Conservation (phyloP, 148 eudicot genomes). For the Hydrangea macrophylla region DNA sequence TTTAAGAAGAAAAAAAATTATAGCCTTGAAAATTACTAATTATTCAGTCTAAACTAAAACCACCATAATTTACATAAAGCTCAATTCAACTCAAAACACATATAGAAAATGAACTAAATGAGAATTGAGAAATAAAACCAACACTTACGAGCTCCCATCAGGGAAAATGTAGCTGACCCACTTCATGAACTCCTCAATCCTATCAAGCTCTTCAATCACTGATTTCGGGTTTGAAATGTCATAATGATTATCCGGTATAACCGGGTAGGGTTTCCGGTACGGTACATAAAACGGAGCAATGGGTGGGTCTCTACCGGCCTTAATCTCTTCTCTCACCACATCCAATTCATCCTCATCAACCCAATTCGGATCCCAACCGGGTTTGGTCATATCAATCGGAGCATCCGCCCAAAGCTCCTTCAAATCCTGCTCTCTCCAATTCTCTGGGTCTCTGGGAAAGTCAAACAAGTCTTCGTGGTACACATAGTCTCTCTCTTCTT, state of each 20-base stretch:
- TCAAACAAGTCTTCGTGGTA: constrained; percentile 42
- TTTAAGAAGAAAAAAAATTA: background rate
- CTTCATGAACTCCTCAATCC: constrained; percentile 82
- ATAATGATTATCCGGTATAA: constrained; percentile 54
- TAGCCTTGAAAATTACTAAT: background rate
- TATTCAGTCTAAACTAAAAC: background rate
- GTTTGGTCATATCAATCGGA: constrained; percentile 41
- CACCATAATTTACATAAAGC: background rate
- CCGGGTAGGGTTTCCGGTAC: constrained; percentile 66
- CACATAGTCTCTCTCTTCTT: constrained; percentile 7
- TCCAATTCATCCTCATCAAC: constrained; percentile 61
- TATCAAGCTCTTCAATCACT: constrained; percentile 76
- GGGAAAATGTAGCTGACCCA: constrained; percentile 87
- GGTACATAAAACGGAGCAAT: constrained; percentile 86
- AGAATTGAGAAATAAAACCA: background rate
- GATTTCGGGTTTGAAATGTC: constrained; percentile 51
- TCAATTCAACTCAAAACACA: background rate
- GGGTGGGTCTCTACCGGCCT: constrained; percentile 53
- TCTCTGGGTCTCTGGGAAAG: constrained; percentile 64
- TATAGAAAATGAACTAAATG: background rate
- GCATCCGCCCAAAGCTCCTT: constrained; percentile 80
- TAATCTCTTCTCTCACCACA: constrained; percentile 33
- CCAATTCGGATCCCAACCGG: constrained; percentile 83
- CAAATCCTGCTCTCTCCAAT: constrained; percentile 73
- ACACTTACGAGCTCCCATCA: constrained; percentile 76